A percentile compares a stretch with the other conserved stretches of the same genome.
Evolutionary conservation across 2,329 filamentous ascomycete species (phyloP).

Genomic region (Plenodomus lindquistii): DNA sequence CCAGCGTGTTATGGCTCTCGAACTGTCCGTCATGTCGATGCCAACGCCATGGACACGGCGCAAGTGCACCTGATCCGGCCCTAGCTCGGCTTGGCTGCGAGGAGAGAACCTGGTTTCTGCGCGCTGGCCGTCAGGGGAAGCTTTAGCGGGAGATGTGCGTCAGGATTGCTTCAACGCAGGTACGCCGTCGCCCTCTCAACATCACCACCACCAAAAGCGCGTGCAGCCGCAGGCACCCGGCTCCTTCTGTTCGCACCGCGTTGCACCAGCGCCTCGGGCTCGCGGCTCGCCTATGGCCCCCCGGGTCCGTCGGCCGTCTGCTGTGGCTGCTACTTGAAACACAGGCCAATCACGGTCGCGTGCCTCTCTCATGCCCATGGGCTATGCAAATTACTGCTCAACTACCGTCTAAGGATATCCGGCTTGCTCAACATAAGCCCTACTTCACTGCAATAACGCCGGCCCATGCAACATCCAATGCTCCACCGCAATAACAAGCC

Average conservation of each 20-base stretch:
- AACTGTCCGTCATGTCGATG: slow-evolving; percentile 22
- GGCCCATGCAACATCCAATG: slow-evolving; percentile 7
- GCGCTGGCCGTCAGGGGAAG: slow-evolving; percentile 18
- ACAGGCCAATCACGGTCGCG: slow-evolving; percentile 15
- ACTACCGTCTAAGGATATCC: neutral
- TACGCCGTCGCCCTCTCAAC: slow-evolving; percentile 2
- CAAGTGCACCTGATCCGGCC: slow-evolving; percentile 17
- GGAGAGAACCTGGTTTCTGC: slow-evolving; percentile 9
- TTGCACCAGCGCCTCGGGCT: neutral
- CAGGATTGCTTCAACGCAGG: slow-evolving; percentile 20
- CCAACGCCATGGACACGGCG: neutral
- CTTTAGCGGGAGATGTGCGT: slow-evolving; percentile 15
- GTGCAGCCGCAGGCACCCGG: no score
- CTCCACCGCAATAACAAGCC: neutral
- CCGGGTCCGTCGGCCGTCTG: neutral
- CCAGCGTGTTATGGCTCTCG: slow-evolving; percentile 37
- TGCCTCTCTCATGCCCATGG: slow-evolving; percentile 3
- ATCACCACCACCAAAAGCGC: no score
- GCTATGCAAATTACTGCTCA: neutral
- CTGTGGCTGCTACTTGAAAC: slow-evolving; percentile 5
- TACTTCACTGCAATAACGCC: neutral
- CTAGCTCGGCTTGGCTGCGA: slow-evolving; percentile 9
- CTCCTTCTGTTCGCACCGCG: neutral
- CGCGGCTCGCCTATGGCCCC: slow-evolving; percentile 1
- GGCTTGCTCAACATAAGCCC: neutral